Conservation (phyloP, 257 asterid species). For the Eustoma russellianum region DNA sequence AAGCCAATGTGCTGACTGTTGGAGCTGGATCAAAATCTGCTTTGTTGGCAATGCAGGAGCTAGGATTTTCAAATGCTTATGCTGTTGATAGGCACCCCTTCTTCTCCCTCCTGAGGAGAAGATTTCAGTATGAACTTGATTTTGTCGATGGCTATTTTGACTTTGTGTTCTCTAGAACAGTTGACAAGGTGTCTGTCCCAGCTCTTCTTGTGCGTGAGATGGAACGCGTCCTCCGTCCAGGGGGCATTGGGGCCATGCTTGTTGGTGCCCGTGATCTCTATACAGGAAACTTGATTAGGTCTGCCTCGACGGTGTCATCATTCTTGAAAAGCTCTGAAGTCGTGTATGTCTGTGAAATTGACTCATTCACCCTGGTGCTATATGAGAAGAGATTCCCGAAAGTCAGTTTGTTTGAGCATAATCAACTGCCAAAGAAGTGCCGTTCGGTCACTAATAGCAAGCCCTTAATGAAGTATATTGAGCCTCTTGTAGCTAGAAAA, state of each 20-base stretch:
- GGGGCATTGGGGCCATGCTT: slow-evolving; percentile 73
- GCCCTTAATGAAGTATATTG: slow-evolving; percentile 51
- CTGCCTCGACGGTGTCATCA: slow-evolving; percentile 32
- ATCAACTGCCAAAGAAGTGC: slow-evolving; percentile 53
- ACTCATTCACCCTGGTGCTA: slow-evolving; percentile 35
- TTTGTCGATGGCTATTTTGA: slow-evolving; percentile 54
- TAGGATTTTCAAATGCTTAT: slow-evolving; percentile 48
- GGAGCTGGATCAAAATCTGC: slow-evolving; percentile 58
- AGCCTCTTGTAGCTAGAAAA: slow-evolving; percentile 33
- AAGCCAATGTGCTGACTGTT: slow-evolving; percentile 55
- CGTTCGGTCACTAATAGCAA: slow-evolving; percentile 47
- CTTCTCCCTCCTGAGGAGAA: slow-evolving; percentile 66
- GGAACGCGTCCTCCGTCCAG: slow-evolving; percentile 77
- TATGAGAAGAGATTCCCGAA: slow-evolving; percentile 49
- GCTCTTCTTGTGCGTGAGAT: slow-evolving; percentile 66
- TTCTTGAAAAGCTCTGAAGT: slow-evolving; percentile 61
- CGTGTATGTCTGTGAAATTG: slow-evolving; percentile 45
- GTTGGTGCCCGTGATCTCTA: slow-evolving; percentile 34
- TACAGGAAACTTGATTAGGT: slow-evolving; percentile 39
- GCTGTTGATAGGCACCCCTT: slow-evolving; percentile 56
- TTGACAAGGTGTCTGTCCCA: slow-evolving; percentile 62
- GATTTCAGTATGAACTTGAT: slow-evolving; percentile 59
- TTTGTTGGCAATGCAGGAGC: slow-evolving; percentile 39
- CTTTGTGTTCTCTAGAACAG: slow-evolving; percentile 63
- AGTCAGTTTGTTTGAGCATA: slow-evolving; percentile 33